phyloP scores from a whole-genome alignment of 2,329 filamentous ascomycete species.

The Teratosphaeria epicoccoides region DNA sequence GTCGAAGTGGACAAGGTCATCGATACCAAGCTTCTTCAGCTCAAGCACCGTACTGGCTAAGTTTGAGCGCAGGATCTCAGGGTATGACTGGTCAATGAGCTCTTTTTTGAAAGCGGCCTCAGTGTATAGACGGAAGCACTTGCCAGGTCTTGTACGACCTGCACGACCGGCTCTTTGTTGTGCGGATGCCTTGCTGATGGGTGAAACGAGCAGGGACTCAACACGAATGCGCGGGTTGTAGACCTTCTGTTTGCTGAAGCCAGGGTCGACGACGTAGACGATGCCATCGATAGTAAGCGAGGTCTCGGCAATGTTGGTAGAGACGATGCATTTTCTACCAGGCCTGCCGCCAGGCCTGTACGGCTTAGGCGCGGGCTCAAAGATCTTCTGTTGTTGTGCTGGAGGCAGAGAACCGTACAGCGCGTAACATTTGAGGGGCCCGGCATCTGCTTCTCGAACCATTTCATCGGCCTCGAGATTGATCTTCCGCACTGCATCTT shows the following conservation, averaged over 20 bases:
- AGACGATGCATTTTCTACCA: constrained; percentile 87
- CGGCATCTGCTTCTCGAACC: constrained; percentile 79
- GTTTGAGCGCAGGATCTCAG: constrained; percentile 90
- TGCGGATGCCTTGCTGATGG: constrained; percentile 94
- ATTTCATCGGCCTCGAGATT: constrained; percentile 83
- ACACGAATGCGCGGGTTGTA: constrained; percentile 96
- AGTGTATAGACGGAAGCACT: constrained; percentile 95
- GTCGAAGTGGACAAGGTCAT: constrained; percentile 96
- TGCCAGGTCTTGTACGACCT: constrained; percentile 94
- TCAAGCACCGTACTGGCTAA: constrained; percentile 90
- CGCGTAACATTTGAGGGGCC: constrained; percentile 81
- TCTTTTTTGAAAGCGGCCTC: constrained; percentile 95
- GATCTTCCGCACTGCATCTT: constrained; percentile 90
- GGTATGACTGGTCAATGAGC: constrained; percentile 92
- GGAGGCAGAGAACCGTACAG: constrained; percentile 91
- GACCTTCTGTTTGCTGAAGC: constrained; percentile 98
- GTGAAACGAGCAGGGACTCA: constrained; percentile 92
- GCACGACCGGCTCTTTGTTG: constrained; percentile 98
- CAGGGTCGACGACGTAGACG: constrained; percentile 97
- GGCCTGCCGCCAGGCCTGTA: constrained; percentile 65
- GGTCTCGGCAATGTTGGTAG: constrained; percentile 97
- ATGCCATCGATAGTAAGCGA: constrained; percentile 97
- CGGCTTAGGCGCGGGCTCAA: constrained; percentile 73
- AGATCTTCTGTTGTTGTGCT: constrained; percentile 87
- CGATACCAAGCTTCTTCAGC: constrained; percentile 90